phyloP scores from a whole-genome alignment of 208 protist species.

The Crithidia mellificae region DNA sequence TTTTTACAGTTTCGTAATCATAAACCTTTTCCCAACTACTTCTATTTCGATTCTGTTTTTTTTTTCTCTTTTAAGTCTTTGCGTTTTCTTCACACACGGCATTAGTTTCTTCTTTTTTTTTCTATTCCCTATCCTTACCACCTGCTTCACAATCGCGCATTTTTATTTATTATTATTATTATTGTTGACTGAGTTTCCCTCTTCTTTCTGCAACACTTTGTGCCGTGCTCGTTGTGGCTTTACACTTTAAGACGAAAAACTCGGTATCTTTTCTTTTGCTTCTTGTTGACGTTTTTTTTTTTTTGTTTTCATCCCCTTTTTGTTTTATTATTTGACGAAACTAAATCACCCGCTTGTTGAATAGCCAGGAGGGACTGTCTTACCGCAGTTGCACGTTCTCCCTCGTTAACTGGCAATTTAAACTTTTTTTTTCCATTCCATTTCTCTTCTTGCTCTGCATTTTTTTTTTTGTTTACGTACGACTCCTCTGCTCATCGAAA shows the following conservation, averaged over 20 bases:
- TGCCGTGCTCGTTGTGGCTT: too few species aligned
- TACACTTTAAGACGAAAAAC: not conserved
- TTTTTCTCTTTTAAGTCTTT: not conserved
- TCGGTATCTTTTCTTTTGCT: slow-evolving; percentile 16
- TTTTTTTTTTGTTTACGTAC: too few species aligned
- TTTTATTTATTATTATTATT: not conserved
- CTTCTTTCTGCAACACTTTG: too few species aligned
- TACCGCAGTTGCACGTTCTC: not conserved
- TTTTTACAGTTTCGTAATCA: too few species aligned
- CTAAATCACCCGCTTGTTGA: not conserved
- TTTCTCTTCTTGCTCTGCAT: too few species aligned
- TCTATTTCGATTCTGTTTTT: not conserved
- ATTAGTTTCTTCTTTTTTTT: not conserved
- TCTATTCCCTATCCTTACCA: not conserved
- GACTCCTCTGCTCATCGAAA: too few species aligned
- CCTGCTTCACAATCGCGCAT: not conserved
- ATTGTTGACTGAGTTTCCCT: not conserved
- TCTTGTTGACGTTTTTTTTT: slow-evolving; percentile 2
- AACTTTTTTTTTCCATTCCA: too few species aligned
- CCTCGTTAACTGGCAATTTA: not conserved
- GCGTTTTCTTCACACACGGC: not conserved
- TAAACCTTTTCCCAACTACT: too few species aligned
- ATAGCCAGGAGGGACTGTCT: not conserved
- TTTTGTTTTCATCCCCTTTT: slow-evolving; percentile 8
- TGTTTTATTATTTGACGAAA: not conserved